Evolutionary conservation across 495 filamentous ascomycete species (phyloP).

Genomic region (Penicillium psychrofluorescens): DNA sequence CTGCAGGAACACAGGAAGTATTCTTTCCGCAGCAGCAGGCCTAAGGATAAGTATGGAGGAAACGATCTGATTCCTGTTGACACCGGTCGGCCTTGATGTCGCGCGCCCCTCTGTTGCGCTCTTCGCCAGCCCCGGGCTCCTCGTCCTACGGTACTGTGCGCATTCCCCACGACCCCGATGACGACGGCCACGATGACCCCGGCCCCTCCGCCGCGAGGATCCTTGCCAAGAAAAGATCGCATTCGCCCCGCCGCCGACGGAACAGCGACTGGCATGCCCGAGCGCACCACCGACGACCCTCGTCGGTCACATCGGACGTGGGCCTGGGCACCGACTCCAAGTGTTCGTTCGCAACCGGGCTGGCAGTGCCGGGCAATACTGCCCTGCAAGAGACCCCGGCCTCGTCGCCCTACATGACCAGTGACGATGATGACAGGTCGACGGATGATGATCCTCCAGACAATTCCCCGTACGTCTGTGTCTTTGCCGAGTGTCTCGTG

Average conservation of each 20-base stretch:
- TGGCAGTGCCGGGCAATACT: slow-evolving; percentile 16
- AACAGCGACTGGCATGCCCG: slow-evolving; percentile 10
- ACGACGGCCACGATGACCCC: not conserved
- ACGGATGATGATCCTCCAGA: slow-evolving; percentile 23
- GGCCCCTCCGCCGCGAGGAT: too few relatives aligned
- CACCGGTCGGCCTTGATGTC: slow-evolving; percentile 51
- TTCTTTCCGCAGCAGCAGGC: too few relatives aligned
- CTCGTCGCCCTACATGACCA: slow-evolving; percentile 12
- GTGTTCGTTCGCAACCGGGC: slow-evolving; percentile 21
- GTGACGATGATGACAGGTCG: slow-evolving; percentile 15
- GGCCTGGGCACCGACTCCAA: slow-evolving; percentile 24
- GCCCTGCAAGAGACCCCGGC: slow-evolving; percentile 14
- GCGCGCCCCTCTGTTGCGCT: slow-evolving; percentile 47
- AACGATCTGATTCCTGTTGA: slow-evolving; percentile 1
- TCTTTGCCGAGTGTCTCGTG: too few relatives aligned
- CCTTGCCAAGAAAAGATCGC: not conserved
- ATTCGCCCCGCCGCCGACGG: slow-evolving; percentile 9
- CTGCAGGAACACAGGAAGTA: too few relatives aligned
- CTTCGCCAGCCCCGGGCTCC: slow-evolving; percentile 48
- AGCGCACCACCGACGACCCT: slow-evolving; percentile 12
- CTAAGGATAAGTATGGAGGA: slow-evolving; percentile 3
- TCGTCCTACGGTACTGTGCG: slow-evolving; percentile 53
- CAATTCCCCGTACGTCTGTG: slow-evolving; percentile 19
- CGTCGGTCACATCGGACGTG: slow-evolving; percentile 18
- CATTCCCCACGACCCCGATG: slow-evolving; percentile 7